phyloP scores from a whole-genome alignment of 768 basidiomycete species.

The Pulveroboletus ravenelii region DNA sequence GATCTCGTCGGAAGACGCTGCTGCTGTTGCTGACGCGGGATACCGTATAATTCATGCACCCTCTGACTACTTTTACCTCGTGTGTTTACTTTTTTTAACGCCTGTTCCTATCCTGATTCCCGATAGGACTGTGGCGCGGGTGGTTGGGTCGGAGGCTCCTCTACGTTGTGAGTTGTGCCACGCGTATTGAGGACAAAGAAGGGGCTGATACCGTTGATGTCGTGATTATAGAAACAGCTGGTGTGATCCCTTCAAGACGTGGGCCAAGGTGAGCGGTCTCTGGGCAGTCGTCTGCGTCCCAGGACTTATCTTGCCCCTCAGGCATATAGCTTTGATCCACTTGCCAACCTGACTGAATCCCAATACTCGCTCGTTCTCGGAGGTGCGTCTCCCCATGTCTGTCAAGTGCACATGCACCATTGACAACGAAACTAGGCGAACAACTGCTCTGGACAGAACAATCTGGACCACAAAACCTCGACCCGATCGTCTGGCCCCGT shows the following conservation, averaged over 20 bases:
- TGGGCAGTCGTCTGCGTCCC: neutral
- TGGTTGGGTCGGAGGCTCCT: slow-evolving; percentile 38
- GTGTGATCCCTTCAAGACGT: slow-evolving; percentile 51
- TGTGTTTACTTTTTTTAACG: slow-evolving; percentile 5
- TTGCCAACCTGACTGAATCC: slow-evolving; percentile 34
- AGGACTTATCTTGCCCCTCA: slow-evolving; percentile 11
- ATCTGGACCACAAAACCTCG: slow-evolving; percentile 37
- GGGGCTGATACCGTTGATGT: neutral
- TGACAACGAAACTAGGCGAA: slow-evolving; percentile 25
- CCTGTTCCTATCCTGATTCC: neutral
- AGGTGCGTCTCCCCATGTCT: slow-evolving; percentile 14
- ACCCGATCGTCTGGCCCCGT: slow-evolving; percentile 37
- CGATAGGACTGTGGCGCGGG: slow-evolving; percentile 45
- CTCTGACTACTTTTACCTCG: slow-evolving; percentile 51
- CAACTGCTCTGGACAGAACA: slow-evolving; percentile 47
- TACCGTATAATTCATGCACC: slow-evolving; percentile 45
- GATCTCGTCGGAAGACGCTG: slow-evolving; percentile 42
- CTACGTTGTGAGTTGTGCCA: slow-evolving; percentile 27
- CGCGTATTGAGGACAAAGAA: neutral
- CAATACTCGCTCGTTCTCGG: slow-evolving; percentile 38
- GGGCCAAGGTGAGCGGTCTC: slow-evolving; percentile 38
- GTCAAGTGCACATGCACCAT: neutral
- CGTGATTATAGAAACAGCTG: slow-evolving; percentile 35
- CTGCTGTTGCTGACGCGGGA: slow-evolving; percentile 36
- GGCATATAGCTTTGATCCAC: slow-evolving; percentile 50